These are phyloP conservation scores for Plasmopara viticola DNA, from an alignment of 352 stramenopile species.

Conservation along the genomic window DNA sequence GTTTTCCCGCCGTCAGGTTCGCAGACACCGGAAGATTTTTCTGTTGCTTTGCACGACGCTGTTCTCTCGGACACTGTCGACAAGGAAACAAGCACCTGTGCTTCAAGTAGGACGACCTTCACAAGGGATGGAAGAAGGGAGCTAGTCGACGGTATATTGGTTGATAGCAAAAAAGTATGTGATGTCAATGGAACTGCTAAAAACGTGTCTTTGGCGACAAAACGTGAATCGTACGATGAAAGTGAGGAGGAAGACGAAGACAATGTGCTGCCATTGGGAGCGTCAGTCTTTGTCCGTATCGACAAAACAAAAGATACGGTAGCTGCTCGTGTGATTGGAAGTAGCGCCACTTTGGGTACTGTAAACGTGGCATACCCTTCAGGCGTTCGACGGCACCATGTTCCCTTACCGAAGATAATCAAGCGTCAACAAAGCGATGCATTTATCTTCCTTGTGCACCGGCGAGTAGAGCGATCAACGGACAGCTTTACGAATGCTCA, in stretches of 20 bases:
- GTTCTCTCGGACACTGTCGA: neutral
- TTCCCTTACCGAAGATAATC: conserved; percentile 51
- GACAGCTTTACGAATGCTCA: conserved; percentile 79
- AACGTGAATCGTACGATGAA: conserved; percentile 2
- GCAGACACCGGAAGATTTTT: neutral
- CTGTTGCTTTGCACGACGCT: neutral
- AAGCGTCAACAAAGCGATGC: conserved; percentile 43
- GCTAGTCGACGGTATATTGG: neutral
- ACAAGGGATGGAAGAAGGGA: neutral
- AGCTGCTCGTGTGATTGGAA: conserved; percentile 62
- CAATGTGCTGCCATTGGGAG: conserved; percentile 33
- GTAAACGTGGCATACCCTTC: conserved; percentile 65
- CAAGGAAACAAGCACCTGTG: conserved; percentile 2
- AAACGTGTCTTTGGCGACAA: neutral
- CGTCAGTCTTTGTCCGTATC: conserved; percentile 55
- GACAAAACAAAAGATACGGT: conserved; percentile 62
- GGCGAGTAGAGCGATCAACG: conserved; percentile 71
- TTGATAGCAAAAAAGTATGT: neutral
- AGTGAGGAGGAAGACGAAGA: conserved; percentile 22
- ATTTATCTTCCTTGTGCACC: conserved; percentile 79
- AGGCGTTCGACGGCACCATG: conserved; percentile 52
- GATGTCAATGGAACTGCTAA: conserved; percentile 1
- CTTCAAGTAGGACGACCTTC: neutral
- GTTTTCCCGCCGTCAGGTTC: conserved; percentile 8
- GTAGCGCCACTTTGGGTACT: conserved; percentile 42